A percentile compares a stretch with the other conserved stretches of the same genome.
Evolutionary conservation across 345 rosid genomes (phyloP).

Genomic region (Rubroshorea leprosula): DNA sequence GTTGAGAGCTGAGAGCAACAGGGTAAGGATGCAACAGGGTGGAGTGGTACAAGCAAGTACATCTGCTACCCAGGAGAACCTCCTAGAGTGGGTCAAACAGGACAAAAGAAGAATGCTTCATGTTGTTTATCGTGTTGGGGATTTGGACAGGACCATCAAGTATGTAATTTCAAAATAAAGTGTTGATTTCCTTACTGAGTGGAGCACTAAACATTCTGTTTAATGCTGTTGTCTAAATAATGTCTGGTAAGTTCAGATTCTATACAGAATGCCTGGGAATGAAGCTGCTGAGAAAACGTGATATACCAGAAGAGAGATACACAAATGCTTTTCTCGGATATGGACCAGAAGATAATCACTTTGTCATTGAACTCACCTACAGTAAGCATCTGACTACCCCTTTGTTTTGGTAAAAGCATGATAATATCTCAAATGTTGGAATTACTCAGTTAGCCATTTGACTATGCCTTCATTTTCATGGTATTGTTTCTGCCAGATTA

Average conservation of each 20-base stretch:
- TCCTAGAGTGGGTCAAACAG: slow-evolving; percentile 52
- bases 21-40: slow-evolving; percentile 38
- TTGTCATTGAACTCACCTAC: slow-evolving; percentile 87
- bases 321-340: slow-evolving; percentile 97
- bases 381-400: slow-evolving; percentile 38
- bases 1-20: slow-evolving; percentile 40
- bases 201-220: too few relatives aligned
- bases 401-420: not conserved
- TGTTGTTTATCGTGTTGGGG: slow-evolving; percentile 98
- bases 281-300: slow-evolving; percentile 95
- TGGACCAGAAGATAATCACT: slow-evolving; percentile 96
- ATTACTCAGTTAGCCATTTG: not conserved
- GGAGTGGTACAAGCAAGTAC: slow-evolving; percentile 64
- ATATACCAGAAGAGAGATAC: slow-evolving; percentile 95
- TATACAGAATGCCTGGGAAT: slow-evolving; percentile 95
- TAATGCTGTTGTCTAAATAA: too few relatives aligned
- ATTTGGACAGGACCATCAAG: slow-evolving; percentile 92
- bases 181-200: too few relatives aligned
- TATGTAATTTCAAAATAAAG: slow-evolving; percentile 28
- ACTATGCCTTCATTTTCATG: not conserved
- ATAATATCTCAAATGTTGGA: not conserved
- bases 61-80: slow-evolving; percentile 52
- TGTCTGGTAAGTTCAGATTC: slow-evolving; percentile 43
- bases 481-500: slow-evolving; percentile 49
- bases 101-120: slow-evolving; percentile 92